phyloP scores from a whole-genome alignment of 352 stramenopile species.

The Pythium oligandrum region DNA sequence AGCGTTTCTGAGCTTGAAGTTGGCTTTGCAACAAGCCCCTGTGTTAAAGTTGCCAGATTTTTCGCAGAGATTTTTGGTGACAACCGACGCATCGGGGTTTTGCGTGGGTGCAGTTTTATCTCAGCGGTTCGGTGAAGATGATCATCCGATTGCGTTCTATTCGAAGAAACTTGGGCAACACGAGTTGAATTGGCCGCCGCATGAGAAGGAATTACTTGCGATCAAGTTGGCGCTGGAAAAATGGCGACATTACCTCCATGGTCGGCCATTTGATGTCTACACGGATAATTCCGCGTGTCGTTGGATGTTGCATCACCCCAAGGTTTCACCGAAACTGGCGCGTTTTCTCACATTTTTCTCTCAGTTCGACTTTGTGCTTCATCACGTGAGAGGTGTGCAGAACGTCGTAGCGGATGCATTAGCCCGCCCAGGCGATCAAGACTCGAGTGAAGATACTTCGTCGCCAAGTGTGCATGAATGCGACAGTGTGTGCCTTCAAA shows the following conservation, averaged over 20 bases:
- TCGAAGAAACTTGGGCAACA: constrained; percentile 9
- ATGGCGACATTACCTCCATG: constrained; percentile 12
- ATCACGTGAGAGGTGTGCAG: no score
- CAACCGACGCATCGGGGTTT: constrained; percentile 6
- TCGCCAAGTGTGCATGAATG: no score
- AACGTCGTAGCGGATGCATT: neutral
- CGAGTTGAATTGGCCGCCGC: constrained; percentile 9
- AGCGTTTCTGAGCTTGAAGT: constrained; percentile 8
- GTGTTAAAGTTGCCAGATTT: constrained; percentile 5
- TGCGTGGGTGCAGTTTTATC: constrained; percentile 6
- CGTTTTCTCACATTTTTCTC: constrained; percentile 11
- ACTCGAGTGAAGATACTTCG: no score
- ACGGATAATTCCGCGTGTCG: constrained; percentile 10
- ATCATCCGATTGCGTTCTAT: no score
- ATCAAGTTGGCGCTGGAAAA: constrained; percentile 13
- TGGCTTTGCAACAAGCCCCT: constrained; percentile 10
- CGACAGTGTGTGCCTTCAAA: no score
- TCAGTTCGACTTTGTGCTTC: constrained; percentile 6
- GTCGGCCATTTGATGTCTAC: constrained; percentile 13
- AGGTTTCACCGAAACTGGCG: constrained; percentile 10
- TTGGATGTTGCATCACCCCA: constrained; percentile 10
- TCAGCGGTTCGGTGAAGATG: constrained; percentile 1
- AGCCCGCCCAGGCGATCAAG: neutral
- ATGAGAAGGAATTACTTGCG: constrained; percentile 14
- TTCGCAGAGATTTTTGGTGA: neutral